Percentiles rank a stretch among this genome's conserved stretches.
Evolutionary conservation across 306 rosid species (phyloP).

Genomic region (Purshia tridentata): DNA sequence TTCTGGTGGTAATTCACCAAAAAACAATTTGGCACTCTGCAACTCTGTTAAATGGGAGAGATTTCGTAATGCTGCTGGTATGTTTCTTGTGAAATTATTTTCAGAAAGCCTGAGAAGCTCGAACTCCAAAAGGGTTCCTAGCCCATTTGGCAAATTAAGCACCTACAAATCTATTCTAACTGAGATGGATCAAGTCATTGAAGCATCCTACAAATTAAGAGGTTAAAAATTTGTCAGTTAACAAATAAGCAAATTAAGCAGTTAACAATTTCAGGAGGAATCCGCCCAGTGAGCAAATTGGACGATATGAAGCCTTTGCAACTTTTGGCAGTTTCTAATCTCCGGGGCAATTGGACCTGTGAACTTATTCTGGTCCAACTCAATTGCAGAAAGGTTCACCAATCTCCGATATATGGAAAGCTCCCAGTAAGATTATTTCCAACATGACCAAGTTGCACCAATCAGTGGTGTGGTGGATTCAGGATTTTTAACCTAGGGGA

Average conservation of each 20-base stretch:
- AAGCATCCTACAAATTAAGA: too few species aligned
- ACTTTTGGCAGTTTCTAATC: conserved; percentile 54
- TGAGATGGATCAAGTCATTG: conserved; percentile 93
- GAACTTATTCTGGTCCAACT: conserved; percentile 73
- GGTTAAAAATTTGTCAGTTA: too few species aligned
- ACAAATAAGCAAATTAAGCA: too few species aligned
- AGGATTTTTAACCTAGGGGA: too few species aligned
- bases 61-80: conserved; percentile 68
- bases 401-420: conserved; percentile 75
- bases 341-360: conserved; percentile 70
- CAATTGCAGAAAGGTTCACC: conserved; percentile 66
- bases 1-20: conserved; percentile 71
- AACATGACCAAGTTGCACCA: conserved; percentile 56
- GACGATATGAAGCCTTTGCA: conserved; percentile 93
- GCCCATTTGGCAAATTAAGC: conserved; percentile 66
- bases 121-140: conserved; percentile 78
- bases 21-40: conserved; percentile 69
- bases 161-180: conserved; percentile 57
- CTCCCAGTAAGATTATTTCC: conserved; percentile 71
- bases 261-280: conserved; percentile 61
- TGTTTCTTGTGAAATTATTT: conserved; percentile 63
- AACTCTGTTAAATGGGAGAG: conserved; percentile 77
- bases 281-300: conserved; percentile 58
- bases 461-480: too few species aligned
- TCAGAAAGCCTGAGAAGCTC: conserved; percentile 80